These are phyloP conservation scores for Cystobasidium sp. DNA, from an alignment of 1,284 basidiomycete species.

Conservation along the genomic window DNA sequence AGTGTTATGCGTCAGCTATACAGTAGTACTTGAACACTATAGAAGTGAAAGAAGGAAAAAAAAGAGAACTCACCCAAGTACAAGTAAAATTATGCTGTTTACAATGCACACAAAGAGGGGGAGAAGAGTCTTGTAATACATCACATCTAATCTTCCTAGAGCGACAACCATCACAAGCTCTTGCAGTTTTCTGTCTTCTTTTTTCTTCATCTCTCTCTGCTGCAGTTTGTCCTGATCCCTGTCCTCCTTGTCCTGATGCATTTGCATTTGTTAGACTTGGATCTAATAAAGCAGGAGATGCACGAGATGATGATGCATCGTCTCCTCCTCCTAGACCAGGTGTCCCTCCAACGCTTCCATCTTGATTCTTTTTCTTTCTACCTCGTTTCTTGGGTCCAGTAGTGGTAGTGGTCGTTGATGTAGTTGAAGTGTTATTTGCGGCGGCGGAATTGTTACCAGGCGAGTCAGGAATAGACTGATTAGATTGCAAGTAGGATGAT, in stretches of 20 bases:
- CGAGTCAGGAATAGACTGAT: not conserved
- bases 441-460: not conserved
- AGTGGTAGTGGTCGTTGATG: not conserved
- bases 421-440: not conserved
- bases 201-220: slow-evolving; percentile 58
- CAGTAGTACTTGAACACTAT: not conserved
- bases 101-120: slow-evolving; percentile 80
- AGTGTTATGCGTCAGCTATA: not conserved
- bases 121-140: slow-evolving; percentile 71
- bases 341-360: not conserved
- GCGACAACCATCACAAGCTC: slow-evolving; percentile 88
- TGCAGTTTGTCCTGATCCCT: not conserved
- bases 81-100: slow-evolving; percentile 88
- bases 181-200: slow-evolving; percentile 86
- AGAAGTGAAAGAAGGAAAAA: not conserved
- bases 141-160: slow-evolving; percentile 93
- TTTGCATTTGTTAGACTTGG: not conserved
- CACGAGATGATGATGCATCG: slow-evolving; percentile 14
- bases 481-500: not conserved
- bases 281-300: slow-evolving; percentile 16
- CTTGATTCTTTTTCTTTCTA: slow-evolving; percentile 20
- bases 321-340: not conserved
- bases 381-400: slow-evolving; percentile 33
- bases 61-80: slow-evolving; percentile 63
- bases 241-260: not conserved